Conservation (phyloP, 495 filamentous ascomycete species). For the Bombardia bombarda region DNA sequence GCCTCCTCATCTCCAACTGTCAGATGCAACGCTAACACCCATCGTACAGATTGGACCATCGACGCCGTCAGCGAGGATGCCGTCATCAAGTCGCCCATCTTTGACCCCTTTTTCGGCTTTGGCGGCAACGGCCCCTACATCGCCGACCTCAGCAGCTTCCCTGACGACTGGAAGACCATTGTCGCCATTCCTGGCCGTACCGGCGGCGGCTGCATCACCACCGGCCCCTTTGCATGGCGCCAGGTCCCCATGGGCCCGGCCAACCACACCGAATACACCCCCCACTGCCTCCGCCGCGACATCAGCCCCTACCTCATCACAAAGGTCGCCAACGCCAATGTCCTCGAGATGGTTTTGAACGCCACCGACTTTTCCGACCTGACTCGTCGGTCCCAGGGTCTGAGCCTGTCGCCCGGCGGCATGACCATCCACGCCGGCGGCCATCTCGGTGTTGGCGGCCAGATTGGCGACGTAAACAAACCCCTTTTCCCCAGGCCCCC, state of each 20-base stretch:
- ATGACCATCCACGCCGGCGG: constrained; percentile 5
- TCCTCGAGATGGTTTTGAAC: neutral
- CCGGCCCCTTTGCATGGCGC: constrained; percentile 40
- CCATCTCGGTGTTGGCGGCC: constrained; percentile 2
- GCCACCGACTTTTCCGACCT: neutral
- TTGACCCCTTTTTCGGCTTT: constrained; percentile 21
- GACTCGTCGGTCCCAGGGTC: neutral
- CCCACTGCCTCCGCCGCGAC: constrained; percentile 8
- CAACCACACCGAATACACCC: constrained; percentile 5
- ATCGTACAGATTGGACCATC: constrained; percentile 21
- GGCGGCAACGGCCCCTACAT: constrained; percentile 23
- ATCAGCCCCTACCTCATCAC: constrained; percentile 3
- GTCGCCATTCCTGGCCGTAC: neutral
- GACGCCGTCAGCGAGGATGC: constrained; percentile 2
- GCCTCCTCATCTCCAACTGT: too few relatives aligned
- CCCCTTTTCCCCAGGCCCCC: neutral
- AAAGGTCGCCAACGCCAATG: neutral
- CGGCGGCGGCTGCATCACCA: constrained; percentile 51
- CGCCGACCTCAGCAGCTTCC: neutral
- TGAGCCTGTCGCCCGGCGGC: neutral
- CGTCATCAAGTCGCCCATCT: constrained; percentile 3
- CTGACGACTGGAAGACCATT: neutral
- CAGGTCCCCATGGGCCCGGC: constrained; percentile 3
- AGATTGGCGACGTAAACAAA: constrained; percentile 1
- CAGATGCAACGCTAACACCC: neutral